Base-by-base conservation (phyloP, 495 filamentous ascomycete genomes). In the Copromyces sp. region DNA sequence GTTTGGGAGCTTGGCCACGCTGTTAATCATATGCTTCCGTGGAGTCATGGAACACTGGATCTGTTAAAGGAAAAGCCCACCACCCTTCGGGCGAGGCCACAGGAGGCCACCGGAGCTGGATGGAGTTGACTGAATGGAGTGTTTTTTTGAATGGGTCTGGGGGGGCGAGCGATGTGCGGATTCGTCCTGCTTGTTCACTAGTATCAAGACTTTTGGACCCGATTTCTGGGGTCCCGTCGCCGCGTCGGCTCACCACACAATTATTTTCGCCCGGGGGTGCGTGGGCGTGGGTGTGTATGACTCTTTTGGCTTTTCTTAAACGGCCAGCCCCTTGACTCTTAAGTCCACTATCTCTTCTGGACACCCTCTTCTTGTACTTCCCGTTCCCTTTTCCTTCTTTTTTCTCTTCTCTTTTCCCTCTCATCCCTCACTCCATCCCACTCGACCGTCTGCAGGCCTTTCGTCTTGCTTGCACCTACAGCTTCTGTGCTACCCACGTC, bases 321-420 rank as follows among this genome's bases (percentile, higher is more conserved):
- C 53, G 53, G 53, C 29, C 53, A 35, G 29, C 53, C 53, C 53
- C 53, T 61, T 65, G 53, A 65, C 53, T 65, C 53, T 65, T 37
- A 29, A 65, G 29, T 65, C 53, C 7, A 65, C 53, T 35, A 61
- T 37, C 35, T 37, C 35, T 37, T 1, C 35, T 37, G 5, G 35
- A 37, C 20, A 65, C 7, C 24, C 29, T 65, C 53, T 6, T 65
- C 53, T 65, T 65, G 53, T 65, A 65, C 29, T 65, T 65, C 53
- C 53, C 53, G 14, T 65, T 35, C 53, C 29, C 35, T 35, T 61
- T 61, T 61, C 29, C 53, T 29, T 61, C 53, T 35, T 32, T 61
- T 78, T 81, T 77, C 68, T 20, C 71, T 29, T 73, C 76, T 75
- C 72, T 72, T 65, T 73, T 77, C 38, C 73, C 24, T 73, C 70